Evolutionary conservation across 148 eudicot species (phyloP), one percentile per base, ranked within the genome.

Genomic region (Cornus suecica): DNA sequence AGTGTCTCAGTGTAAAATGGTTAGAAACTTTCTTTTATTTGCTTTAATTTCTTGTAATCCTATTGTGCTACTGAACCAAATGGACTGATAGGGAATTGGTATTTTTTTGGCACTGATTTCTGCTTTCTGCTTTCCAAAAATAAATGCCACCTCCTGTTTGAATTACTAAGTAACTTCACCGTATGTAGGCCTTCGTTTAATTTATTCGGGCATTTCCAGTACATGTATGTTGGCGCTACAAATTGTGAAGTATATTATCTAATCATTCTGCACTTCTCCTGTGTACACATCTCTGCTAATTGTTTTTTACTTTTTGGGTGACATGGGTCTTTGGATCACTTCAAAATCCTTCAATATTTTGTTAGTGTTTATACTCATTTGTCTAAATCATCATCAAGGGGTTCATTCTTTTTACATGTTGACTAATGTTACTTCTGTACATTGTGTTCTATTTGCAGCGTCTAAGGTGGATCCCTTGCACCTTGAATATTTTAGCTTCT

Each of bases 391-490:
- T 41, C 58, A 27, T 18, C 13, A 5, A 6, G 70, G 62, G 29
- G 9, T 65, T 28, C 8, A 20, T n/a, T 45, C 69, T 45, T 3
- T 71, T 16, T 13, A 10, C 58, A 37, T 37, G 29, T 58, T 23
- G 41, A 56, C 37, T 56, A 27, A 48, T 68, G 52, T 10, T 34
- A 22, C 8, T 74, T 73, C 22, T 70, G 18, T 65, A 25, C 23
- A 28, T 72, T 82, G 48, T 77, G 16, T 80, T 80, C 3, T 82
- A 66, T 81, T 28, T 87, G 91, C 94, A 95, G 99, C 90, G 69
- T 95, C 99, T 48, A 89, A 85, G 86, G 91, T 92, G 68, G 87
- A 95, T 67, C 92, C 89, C 14, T 75, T 88, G 77, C 92, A 91
- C 87, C 94, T 82, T 24, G 83, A 82, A 41, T 95, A 92, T 80